A percentile compares a stretch with the other conserved stretches of the same genome.
These are phyloP conservation scores for Akebia trifoliata DNA, from an alignment of 164 flowering plant genomes.

Conservation along the genomic window DNA sequence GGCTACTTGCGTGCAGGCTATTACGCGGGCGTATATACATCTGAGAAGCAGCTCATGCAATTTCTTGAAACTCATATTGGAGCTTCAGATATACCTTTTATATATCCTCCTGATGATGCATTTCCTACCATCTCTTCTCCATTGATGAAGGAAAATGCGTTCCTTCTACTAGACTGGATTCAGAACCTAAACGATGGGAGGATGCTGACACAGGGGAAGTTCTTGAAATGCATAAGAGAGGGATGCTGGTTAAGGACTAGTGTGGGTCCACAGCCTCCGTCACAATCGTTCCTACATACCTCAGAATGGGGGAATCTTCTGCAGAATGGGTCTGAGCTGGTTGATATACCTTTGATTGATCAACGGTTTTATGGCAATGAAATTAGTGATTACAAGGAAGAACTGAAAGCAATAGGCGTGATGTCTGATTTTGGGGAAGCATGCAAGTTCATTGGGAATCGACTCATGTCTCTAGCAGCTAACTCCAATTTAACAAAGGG, in stretches of 20 bases:
- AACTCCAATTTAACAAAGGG: slow-evolving; percentile 27
- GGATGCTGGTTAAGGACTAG: slow-evolving; percentile 56
- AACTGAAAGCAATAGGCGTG: slow-evolving; percentile 50
- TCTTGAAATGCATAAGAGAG: slow-evolving; percentile 39
- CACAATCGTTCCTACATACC: slow-evolving; percentile 38
- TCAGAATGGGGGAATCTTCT: slow-evolving; percentile 40
- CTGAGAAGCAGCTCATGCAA: slow-evolving; percentile 20
- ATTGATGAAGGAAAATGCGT: slow-evolving; percentile 46
- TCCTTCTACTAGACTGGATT: slow-evolving; percentile 54
- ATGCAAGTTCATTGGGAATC: slow-evolving; percentile 50
- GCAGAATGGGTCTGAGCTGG: slow-evolving; percentile 47
- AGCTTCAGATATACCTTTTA: slow-evolving; percentile 56
- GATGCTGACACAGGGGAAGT: slow-evolving; percentile 24
- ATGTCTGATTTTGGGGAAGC: slow-evolving; percentile 51
- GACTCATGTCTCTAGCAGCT: slow-evolving; percentile 47
- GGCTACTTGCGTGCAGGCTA: slow-evolving; percentile 33
- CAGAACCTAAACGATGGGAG: slow-evolving; percentile 17
- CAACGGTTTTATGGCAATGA: slow-evolving; percentile 34
- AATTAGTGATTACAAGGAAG: slow-evolving; percentile 37
- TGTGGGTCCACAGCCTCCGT: slow-evolving; percentile 41
- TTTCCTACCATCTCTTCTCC: slow-evolving; percentile 40
- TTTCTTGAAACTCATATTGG: slow-evolving; percentile 29
- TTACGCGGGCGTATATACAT: slow-evolving; percentile 32
- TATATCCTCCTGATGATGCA: slow-evolving; percentile 45
- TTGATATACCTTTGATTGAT: slow-evolving; percentile 66